A percentile compares a stretch with the other conserved stretches of the same genome.
Conservation (phyloP, 1,284 basidiomycete genomes). For the Vanrija humicola region DNA sequence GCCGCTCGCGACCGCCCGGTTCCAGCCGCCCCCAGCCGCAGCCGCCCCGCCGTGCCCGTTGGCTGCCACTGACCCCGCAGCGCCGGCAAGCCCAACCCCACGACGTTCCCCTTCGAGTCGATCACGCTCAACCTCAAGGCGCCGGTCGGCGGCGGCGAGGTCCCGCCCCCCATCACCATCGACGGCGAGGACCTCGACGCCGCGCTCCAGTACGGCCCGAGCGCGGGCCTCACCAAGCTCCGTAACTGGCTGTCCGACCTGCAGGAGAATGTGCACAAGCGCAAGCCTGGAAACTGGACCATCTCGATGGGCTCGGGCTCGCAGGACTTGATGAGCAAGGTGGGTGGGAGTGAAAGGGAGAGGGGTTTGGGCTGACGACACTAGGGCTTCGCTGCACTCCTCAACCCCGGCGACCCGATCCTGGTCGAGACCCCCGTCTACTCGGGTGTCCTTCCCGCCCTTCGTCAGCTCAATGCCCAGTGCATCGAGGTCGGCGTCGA, state of each 20-base stretch:
- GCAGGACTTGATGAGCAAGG: conserved; percentile 85
- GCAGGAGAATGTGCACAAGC: conserved; percentile 62
- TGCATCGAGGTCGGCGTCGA: conserved; percentile 78
- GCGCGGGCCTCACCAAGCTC: conserved; percentile 64
- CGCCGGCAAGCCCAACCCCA: conserved; percentile 70
- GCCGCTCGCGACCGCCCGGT: not conserved
- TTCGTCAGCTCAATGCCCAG: conserved; percentile 48
- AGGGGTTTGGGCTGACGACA: not conserved
- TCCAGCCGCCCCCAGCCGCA: not conserved
- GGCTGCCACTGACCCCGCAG: conserved; percentile 14
- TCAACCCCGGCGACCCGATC: conserved; percentile 77
- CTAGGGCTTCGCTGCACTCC: conserved; percentile 56
- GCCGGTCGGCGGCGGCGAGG: conserved; percentile 47
- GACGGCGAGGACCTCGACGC: conserved; percentile 58
- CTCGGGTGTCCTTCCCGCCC: conserved; percentile 52
- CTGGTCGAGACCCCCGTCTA: conserved; percentile 85
- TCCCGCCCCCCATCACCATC: conserved; percentile 52
- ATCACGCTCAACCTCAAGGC: conserved; percentile 57
- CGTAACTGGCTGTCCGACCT: conserved; percentile 63
- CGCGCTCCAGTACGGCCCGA: conserved; percentile 73
- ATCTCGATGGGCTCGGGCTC: conserved; percentile 76
- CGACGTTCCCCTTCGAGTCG: conserved; percentile 81
- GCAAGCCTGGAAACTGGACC: conserved; percentile 59
- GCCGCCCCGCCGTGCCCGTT: conserved; percentile 30
- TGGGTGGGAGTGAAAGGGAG: conserved; percentile 30